phyloP scores from a whole-genome alignment of 2,329 filamentous ascomycete species.

The Diplodia mutila region DNA sequence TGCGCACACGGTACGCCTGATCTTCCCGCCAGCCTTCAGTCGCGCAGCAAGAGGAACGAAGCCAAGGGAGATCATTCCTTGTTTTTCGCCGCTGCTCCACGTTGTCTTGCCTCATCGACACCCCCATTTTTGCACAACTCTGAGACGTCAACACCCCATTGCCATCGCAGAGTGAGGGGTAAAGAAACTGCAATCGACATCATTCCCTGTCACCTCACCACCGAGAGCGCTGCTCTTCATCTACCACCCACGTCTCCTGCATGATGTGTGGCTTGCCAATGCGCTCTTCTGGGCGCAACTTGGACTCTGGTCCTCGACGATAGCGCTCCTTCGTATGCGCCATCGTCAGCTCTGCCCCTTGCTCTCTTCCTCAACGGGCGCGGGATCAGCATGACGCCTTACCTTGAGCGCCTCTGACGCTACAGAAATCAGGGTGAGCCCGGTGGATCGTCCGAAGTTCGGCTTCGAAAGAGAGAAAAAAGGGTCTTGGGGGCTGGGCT shows the following conservation, averaged over 20 bases:
- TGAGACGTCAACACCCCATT: background rate
- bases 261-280: background rate
- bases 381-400: background rate
- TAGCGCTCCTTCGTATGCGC: background rate
- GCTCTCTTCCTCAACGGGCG: background rate
- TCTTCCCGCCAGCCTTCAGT: background rate
- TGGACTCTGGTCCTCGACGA: background rate
- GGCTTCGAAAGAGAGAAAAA: background rate
- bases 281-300: background rate
- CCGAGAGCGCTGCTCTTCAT: background rate
- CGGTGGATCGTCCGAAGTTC: conserved; percentile 9
- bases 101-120: background rate
- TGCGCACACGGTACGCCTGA: conserved; percentile 6
- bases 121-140: background rate
- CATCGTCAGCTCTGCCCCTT: background rate
- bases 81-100: background rate
- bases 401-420: background rate
- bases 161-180: background rate
- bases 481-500: background rate
- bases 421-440: background rate
- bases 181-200: background rate
- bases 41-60: background rate
- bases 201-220: background rate
- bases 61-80: conserved; percentile 15
- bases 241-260: background rate